phyloP scores from a whole-genome alignment of 352 stramenopile species.

The Plasmopara viticola region DNA sequence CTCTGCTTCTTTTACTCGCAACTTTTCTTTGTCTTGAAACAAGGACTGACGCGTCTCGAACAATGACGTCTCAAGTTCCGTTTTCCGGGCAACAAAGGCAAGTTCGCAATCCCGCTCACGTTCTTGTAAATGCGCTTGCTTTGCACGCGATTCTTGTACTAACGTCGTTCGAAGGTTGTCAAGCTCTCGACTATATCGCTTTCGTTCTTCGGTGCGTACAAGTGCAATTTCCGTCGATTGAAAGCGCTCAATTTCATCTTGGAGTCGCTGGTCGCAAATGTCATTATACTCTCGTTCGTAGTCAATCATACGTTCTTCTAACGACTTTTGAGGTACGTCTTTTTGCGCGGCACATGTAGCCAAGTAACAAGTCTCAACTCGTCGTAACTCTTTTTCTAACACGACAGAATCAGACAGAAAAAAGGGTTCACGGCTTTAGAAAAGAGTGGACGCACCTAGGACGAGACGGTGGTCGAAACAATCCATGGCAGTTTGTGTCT shows the following conservation, averaged over 20 bases:
- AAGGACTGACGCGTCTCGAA: constrained; percentile 59
- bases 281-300: constrained; percentile 68
- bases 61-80: constrained; percentile 52
- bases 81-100: constrained; percentile 38
- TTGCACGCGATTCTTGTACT: constrained; percentile 43
- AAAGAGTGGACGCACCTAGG: constrained; percentile 21
- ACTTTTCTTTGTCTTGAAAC: constrained; percentile 61
- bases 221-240: constrained; percentile 46
- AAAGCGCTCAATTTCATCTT: constrained; percentile 52
- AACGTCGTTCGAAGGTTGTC: constrained; percentile 36
- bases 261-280: constrained; percentile 41
- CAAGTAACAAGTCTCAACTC: constrained; percentile 58
- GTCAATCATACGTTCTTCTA: constrained; percentile 58
- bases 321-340: constrained; percentile 24
- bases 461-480: constrained; percentile 58
- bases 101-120: constrained; percentile 58
- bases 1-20: constrained; percentile 45
- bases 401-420: too few relatives aligned
- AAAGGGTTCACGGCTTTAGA: neutral
- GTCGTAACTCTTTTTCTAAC: constrained; percentile 55
- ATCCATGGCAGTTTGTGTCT: constrained; percentile 57
- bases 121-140: constrained; percentile 41
- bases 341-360: constrained; percentile 36
- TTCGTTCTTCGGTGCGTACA: constrained; percentile 53
- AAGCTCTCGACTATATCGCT: constrained; percentile 43